Evolutionary conservation across 1,139 yeast genomes (phyloP), one percentile per base, ranked within the genome.

Genomic region (Yamadazyma kanchanaburiensis): DNA sequence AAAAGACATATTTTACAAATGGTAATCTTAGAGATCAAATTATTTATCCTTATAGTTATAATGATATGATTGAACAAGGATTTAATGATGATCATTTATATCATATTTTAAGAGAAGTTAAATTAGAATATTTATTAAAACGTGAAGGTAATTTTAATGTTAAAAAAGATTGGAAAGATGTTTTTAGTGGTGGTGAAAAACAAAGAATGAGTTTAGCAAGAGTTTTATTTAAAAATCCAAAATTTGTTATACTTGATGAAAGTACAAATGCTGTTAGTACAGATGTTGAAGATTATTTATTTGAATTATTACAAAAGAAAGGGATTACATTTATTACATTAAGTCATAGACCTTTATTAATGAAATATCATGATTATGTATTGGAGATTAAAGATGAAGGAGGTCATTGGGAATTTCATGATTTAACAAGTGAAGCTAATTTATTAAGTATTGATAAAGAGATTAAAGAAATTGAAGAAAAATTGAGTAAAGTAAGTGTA

Each of bases 181-280:
- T 89, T 12, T 73, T 89, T 45, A 82, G 94, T 56, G 97, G 97
- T 12, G 97, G 97, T 32, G 97, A 89, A 54, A 83, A 87, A 60
- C 97, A 89, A 63, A 76, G 96, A 49, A 74, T 88, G 53, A 80
- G 88, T 58, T 84, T 89, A 64, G 96, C 96, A 0, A 70, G 96
- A 46, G 75, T 89, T 5, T 65, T 89, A 45, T 87, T 83, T 61
- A 85, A 84, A 55, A 71, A 73, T 32, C 96, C 96, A 25, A 73
- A 74, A 51, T 84, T 85, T 56, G 91, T 89, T 3, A 77, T 89
- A 5, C 70, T 89, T 42, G 97, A 89, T 58, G 96, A 89, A 57
- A 86, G 95, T 20, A 89, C 96, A 8, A 85, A 88, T 51, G 96
- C 97, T 0, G 91, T 89, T 11, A 79, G 89, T 36, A 82, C 85